Percentiles rank a stretch among this genome's conserved stretches.
Evolutionary conservation across 176 grass and related monocot species (phyloP).

Genomic region (Ananas comosus): DNA sequence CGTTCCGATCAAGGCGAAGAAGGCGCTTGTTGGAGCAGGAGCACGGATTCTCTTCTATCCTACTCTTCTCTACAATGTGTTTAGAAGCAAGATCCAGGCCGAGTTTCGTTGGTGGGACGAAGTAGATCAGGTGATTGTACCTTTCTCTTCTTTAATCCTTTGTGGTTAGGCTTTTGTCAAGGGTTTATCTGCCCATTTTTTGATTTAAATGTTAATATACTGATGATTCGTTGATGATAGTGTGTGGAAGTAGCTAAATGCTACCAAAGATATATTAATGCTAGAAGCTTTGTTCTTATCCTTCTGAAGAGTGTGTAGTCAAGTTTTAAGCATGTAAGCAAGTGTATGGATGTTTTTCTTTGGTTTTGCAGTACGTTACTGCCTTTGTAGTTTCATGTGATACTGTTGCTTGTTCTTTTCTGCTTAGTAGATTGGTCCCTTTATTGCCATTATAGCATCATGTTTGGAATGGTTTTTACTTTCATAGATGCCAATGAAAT

Average conservation of each 20-base stretch:
- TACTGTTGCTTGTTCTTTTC: too few species aligned
- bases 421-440: too few species aligned
- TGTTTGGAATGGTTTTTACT: too few species aligned
- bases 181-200: not conserved
- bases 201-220: not conserved
- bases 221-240: not conserved
- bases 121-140: constrained; percentile 58
- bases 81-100: constrained; percentile 70
- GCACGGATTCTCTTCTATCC: constrained; percentile 83
- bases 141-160: not conserved
- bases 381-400: too few species aligned
- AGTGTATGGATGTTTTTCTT: too few species aligned
- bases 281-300: too few species aligned
- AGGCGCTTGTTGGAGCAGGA: constrained; percentile 45
- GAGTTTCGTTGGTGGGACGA: constrained; percentile 97
- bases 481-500: too few species aligned
- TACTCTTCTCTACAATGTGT: constrained; percentile 76
- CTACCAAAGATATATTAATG: not conserved
- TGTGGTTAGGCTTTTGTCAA: constrained; percentile 3
- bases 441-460: too few species aligned
- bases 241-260: not conserved
- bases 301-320: too few species aligned
- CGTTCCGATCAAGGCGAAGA: constrained; percentile 49
- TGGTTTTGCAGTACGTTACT: too few species aligned
- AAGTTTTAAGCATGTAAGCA: too few species aligned